These are phyloP conservation scores for Keqinozyma sinolaborantium DNA, from an alignment of 1,139 yeast genomes.

Conservation along the genomic window DNA sequence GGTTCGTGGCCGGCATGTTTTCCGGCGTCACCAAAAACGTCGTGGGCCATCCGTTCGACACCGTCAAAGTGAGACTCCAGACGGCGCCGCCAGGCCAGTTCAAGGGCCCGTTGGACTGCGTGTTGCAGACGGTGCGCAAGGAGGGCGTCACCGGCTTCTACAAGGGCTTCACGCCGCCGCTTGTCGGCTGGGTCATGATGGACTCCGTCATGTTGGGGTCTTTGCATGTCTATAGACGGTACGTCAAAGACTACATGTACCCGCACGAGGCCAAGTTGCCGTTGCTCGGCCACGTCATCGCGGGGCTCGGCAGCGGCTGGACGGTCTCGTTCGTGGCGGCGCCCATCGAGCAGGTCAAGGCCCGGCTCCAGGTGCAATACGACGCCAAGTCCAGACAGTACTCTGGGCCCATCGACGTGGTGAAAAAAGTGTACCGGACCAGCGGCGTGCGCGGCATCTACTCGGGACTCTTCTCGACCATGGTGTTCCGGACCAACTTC, in stretches of 20 bases:
- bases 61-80: constrained; percentile 83
- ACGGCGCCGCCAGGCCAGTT: constrained; percentile 71
- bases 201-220: constrained; percentile 88
- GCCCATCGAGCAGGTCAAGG: constrained; percentile 87
- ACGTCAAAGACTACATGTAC: constrained; percentile 62
- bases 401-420: constrained; percentile 79
- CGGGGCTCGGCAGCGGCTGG: constrained; percentile 83
- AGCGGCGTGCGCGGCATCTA: constrained; percentile 73
- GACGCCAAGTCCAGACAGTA: constrained; percentile 69
- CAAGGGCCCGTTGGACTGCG: constrained; percentile 81
- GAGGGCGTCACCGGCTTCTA: constrained; percentile 80
- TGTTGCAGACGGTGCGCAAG: constrained; percentile 61
- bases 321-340: constrained; percentile 94
- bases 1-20: constrained; percentile 84
- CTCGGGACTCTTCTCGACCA: constrained; percentile 79
- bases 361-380: constrained; percentile 85
- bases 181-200: constrained; percentile 92
- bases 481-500: constrained; percentile 84
- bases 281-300: constrained; percentile 66
- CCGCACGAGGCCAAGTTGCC: constrained; percentile 61
- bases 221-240: constrained; percentile 68
- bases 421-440: constrained; percentile 45
- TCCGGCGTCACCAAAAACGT: constrained; percentile 84
- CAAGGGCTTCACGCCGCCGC: constrained; percentile 88
- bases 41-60: constrained; percentile 93